Base-by-base conservation (phyloP, 805 yeast genomes). In the Lachancea fermentati region DNA sequence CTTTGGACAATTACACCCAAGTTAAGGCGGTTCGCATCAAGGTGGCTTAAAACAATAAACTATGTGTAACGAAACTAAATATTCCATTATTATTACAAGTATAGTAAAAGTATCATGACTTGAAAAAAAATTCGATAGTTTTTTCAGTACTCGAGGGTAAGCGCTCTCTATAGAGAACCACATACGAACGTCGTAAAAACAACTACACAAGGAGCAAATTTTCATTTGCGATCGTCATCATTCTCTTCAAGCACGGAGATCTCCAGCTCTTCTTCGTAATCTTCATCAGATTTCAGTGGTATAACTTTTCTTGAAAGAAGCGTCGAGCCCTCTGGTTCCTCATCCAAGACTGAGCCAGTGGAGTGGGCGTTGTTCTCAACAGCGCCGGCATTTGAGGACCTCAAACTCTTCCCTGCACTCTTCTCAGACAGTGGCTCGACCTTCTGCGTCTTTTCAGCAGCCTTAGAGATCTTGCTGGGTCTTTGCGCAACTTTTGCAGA, bases 1-100 rank as follows among this genome's bases (percentile, higher is more conserved):
- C 94, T 43, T 67, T 91, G 56, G 85, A 82, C 45, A 81, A 80
- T 64, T 91, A 88, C 73, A 79, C 86, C 47, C 94, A 86, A 64
- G 74, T 72, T 50, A 91, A 89, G 74, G 83, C 96, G 37, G 94
- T 89, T 43, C 75, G 81, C 69, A 60, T 71, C 44, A 69, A 53
- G 42, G 37, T 56, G 30, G 44, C 43, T 16, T 22, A 11, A 22
- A 22, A 22, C 7, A 22, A 11, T 22, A 22, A 22, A 22, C 7
- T 7, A 11, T 22, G 11, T 22, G 11, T 22, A 29, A 18, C 33
- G 14, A 19, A 36, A 28, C 29, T 29, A 12, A 19, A 12, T 7
- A 33, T 13, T 8, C 11, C 13, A 18, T 19, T 13, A 25, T 19
- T 33, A 4, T 16, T 14, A 8, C 12, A 15, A 12, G 13, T 18